Conservation (phyloP, 495 filamentous ascomycete species). For the Jackrogersella multiformis region DNA sequence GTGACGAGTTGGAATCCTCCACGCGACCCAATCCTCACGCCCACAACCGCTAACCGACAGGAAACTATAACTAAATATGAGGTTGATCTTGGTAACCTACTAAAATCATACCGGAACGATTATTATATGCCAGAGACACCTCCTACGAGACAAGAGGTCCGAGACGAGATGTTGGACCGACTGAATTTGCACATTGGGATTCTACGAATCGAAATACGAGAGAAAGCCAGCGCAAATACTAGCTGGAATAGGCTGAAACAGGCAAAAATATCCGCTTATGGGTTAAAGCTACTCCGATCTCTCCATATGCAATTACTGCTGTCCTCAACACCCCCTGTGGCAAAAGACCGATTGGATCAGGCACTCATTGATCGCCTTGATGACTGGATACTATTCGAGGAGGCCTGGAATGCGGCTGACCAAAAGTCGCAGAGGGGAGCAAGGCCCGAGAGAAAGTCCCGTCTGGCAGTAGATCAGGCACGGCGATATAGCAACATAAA, state of each 20-base stretch:
- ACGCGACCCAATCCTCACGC: constrained; percentile 15
- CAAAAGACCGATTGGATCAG: not conserved
- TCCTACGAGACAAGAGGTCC: not conserved
- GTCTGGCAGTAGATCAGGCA: not conserved
- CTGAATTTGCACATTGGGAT: not conserved
- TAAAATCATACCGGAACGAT: not conserved
- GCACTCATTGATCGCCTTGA: constrained; percentile 24
- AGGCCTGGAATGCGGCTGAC: constrained; percentile 24
- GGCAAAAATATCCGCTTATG: not conserved
- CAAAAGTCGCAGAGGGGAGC: not conserved
- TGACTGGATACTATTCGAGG: constrained; percentile 36
- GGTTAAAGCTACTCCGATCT: constrained; percentile 25
- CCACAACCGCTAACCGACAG: constrained; percentile 10
- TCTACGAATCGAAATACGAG: not conserved
- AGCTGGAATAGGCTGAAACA: not conserved
- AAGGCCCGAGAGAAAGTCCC: not conserved
- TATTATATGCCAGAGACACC: constrained; percentile 1
- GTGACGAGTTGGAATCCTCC: not conserved
- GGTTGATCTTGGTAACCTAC: not conserved
- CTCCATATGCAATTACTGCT: constrained; percentile 25
- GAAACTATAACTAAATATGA: constrained; percentile 4
- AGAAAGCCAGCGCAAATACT: not conserved
- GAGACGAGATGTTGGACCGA: not conserved
- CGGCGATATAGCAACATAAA: constrained; percentile 1
- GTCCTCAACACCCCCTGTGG: not conserved